These are phyloP conservation scores for Isabelozyma rhagii DNA, from an alignment of 805 yeast species.

Conservation along the genomic window DNA sequence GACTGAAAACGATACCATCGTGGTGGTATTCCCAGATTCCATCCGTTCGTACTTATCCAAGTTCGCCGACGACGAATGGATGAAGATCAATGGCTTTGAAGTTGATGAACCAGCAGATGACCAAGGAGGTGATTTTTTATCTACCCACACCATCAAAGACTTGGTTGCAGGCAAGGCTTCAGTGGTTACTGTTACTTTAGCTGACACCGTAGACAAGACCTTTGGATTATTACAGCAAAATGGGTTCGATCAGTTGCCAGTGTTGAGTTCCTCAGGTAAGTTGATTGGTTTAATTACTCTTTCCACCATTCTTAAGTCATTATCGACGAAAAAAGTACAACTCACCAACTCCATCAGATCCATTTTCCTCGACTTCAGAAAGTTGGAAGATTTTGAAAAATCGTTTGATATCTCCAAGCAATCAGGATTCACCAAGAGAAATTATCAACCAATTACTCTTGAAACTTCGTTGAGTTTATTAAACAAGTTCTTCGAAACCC, in stretches of 20 bases:
- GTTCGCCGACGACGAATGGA: constrained; percentile 90
- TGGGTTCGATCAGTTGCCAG: constrained; percentile 86
- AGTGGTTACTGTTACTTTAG: constrained; percentile 66
- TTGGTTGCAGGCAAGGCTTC: constrained; percentile 66
- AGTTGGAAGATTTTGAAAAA: constrained; percentile 62
- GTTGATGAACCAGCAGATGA: constrained; percentile 48
- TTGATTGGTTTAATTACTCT: constrained; percentile 75
- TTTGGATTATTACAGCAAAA: constrained; percentile 67
- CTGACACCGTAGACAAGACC: constrained; percentile 60
- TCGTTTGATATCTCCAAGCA: constrained; percentile 58
- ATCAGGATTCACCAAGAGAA: constrained; percentile 57
- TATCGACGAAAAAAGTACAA: constrained; percentile 59
- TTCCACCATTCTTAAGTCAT: constrained; percentile 63
- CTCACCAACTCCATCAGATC: constrained; percentile 53
- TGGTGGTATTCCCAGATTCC: constrained; percentile 82
- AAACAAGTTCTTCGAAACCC: constrained; percentile 78
- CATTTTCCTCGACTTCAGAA: constrained; percentile 72
- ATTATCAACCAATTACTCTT: constrained; percentile 63
- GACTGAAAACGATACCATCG: constrained; percentile 71
- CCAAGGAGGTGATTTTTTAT: constrained; percentile 41
- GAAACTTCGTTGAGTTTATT: constrained; percentile 64
- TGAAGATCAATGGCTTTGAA: constrained; percentile 68
- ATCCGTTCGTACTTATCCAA: constrained; percentile 83
- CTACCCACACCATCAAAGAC: constrained; percentile 54
- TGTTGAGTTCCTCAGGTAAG: constrained; percentile 55